Conservation (phyloP, 2,329 filamentous ascomycete genomes). For the Didymella exigua region DNA sequence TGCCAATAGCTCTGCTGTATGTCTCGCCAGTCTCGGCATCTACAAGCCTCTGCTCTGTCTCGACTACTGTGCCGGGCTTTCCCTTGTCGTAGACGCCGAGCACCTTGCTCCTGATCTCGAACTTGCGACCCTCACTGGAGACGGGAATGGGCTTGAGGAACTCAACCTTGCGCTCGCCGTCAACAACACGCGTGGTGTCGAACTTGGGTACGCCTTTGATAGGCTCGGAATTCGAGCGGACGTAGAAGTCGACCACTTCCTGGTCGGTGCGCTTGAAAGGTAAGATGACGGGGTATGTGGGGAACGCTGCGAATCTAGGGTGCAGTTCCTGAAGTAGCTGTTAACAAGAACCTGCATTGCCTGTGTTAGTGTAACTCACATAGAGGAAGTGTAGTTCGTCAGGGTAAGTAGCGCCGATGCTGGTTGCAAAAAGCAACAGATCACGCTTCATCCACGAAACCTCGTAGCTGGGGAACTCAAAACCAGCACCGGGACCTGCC, state of each 20-base stretch:
- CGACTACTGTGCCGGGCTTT: constrained; percentile 78
- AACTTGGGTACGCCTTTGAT: constrained; percentile 80
- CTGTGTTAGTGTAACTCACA: constrained; percentile 57
- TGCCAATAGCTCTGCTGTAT: constrained; percentile 72
- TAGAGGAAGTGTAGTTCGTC: constrained; percentile 94
- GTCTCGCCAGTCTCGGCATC: constrained; percentile 71
- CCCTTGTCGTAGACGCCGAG: constrained; percentile 91
- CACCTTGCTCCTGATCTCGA: constrained; percentile 78
- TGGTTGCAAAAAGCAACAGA: constrained; percentile 85
- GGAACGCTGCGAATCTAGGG: constrained; percentile 84
- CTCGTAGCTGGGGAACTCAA: constrained; percentile 76
- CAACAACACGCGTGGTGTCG: constrained; percentile 74
- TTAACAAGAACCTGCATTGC: not conserved
- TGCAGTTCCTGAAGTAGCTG: constrained; percentile 71
- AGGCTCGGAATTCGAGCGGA: constrained; percentile 65
- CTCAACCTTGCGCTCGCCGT: constrained; percentile 81
- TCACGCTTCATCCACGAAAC: constrained; percentile 90
- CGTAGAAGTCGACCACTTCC: constrained; percentile 86
- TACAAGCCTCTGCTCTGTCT: constrained; percentile 78
- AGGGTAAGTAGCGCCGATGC: constrained; percentile 76
- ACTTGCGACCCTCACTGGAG: constrained; percentile 71
- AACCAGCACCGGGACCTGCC: constrained; percentile 65
- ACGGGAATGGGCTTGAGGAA: constrained; percentile 78
- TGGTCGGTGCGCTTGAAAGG: constrained; percentile 78
- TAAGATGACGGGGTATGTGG: constrained; percentile 83